phyloP scores from a whole-genome alignment of 257 asterid genomes.

The Nicotiana attenuata region DNA sequence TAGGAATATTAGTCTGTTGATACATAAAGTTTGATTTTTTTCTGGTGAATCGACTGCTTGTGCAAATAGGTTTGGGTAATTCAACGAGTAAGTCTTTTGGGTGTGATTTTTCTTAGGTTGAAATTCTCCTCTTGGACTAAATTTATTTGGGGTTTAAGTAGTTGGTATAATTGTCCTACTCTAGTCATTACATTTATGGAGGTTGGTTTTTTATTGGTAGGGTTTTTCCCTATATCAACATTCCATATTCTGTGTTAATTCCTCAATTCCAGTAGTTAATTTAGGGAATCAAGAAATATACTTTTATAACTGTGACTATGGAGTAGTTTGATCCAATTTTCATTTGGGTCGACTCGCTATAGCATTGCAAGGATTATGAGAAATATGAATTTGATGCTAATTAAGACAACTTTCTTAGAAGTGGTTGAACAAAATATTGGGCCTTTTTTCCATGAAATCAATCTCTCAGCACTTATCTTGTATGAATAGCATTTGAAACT shows the following conservation, averaged over 20 bases:
- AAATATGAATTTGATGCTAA: too few species aligned
- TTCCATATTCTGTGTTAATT: background rate
- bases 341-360: background rate
- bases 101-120: constrained; percentile 7
- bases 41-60: background rate
- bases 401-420: too few species aligned
- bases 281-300: background rate
- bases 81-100: background rate
- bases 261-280: background rate
- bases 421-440: too few species aligned
- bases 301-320: background rate
- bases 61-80: constrained; percentile 25
- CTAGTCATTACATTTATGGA: constrained; percentile 2
- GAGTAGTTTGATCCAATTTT: background rate
- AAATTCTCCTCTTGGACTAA: constrained; percentile 24
- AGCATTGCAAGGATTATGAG: background rate
- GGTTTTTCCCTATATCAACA: background rate
- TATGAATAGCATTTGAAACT: background rate
- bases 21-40: background rate
- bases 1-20: background rate
- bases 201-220: background rate
- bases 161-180: background rate
- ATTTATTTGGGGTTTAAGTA: constrained; percentile 6
- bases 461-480: background rate
- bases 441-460: background rate